Base-by-base conservation (phyloP, 306 rosid species). In the Astragalus membranaceus region DNA sequence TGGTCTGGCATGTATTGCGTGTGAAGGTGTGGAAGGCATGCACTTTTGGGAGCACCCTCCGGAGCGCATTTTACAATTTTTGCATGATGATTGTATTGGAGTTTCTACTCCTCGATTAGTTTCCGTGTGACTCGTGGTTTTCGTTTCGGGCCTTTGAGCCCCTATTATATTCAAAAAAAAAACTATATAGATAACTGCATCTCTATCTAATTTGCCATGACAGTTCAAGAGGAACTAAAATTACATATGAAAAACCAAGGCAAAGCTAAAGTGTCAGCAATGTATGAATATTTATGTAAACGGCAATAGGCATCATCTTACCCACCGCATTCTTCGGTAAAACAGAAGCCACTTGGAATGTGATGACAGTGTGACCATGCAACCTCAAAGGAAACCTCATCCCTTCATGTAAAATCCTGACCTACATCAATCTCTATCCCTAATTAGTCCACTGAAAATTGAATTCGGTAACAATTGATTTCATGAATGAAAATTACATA, bases 321-420 rank as follows among this genome's bases (percentile, higher is more conserved):
- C 98, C 98, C 87, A 88, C 97, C 85, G 81, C 86, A 57, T 85
- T 82, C 96, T 87, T 81, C 77, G 97, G 98, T 47, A 79, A 72
- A 65, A 88, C 85, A 70, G 97, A 88, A 74, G 75, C 77, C 73
- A 90, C 97, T 32, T 32, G 71, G 60, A 90, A 91, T 35, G 96
- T 88, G 74, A 90, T 81, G 67, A 84, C 78, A 55, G 92, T 86
- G 46, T 74, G 96, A 69, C 97, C 92, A 76, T 84, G 85, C 85
- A 94, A 78, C 92, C 98, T 80, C 83, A 94, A 68, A 78, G 98
- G 98, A 87, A 94, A 90, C 69, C 78, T 81, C 98, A 94, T 90
- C 66, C 81, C 91, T 85, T 94, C 97, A 66, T 80, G 85, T 67
- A 94, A 84, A 79, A 94, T 85, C 79, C 98, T 84, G 64, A 94